Evolutionary conservation across 768 basidiomycete species (phyloP), one percentile per base, ranked within the genome.

Genomic region (Lentinula sp.): DNA sequence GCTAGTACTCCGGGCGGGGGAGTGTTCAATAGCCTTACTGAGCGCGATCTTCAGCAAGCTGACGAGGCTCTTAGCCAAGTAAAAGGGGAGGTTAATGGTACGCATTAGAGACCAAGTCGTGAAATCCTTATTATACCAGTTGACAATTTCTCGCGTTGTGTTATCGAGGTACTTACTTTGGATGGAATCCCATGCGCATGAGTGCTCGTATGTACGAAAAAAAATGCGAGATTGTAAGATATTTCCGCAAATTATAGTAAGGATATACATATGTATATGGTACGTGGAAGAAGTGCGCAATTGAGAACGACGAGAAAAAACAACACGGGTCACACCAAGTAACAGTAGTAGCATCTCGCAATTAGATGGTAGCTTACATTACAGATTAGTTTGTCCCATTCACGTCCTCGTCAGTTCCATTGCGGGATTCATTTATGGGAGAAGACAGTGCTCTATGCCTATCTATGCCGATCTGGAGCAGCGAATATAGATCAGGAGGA

Each of bases 1-100:
- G 79, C 74, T 77, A 95, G 91, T 69, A 97, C 96, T 7, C 93
- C 93, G 0, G 95, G 93, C 1, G 91, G 90, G n/a, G 87, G 87
- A 5, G 77, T 79, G 28, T 88, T 86, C 68, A 85, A 84, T 67
- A 93, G 87, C 64, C 73, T 97, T 59, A 94, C 88, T 69, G 96
- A 98, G 74, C 80, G 86, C 56, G 96, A 98, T 72, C 74, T 98
- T 66, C 81, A 81, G 69, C 83, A 84, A 74, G 96, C 95, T 3
- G 95, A 98, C 66, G 91, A 87, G 9, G 95, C 93, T 2, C 81
- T 98, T 57, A 89, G 83, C 68, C 83, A 86, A 67, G 80, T 84
- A 23, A 57, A 61, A 18, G 64, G 50, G 46, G 46, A 48, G 20
- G 46, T 48, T 4, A 48, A 48, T 20, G 46, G 46, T 12, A 48